These are phyloP conservation scores for Dioscorea cayenensis DNA, from an alignment of 116 monocot genomes.

Conservation along the genomic window DNA sequence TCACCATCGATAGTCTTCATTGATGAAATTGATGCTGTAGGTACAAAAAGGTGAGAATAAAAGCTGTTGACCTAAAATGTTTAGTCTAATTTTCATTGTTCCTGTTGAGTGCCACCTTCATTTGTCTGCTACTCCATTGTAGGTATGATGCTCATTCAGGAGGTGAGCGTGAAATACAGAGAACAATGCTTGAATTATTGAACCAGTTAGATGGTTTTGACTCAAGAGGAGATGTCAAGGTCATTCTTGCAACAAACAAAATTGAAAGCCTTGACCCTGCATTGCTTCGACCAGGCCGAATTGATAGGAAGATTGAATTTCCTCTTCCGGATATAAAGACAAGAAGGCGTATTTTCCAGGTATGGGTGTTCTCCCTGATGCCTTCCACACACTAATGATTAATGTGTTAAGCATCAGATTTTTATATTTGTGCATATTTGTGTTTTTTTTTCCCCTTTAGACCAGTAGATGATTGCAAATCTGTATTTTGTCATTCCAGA, in stretches of 20 bases:
- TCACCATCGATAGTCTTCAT: constrained; percentile 98
- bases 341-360: constrained; percentile 76
- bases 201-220: constrained; percentile 89
- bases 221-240: constrained; percentile 74
- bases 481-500: constrained; percentile 25
- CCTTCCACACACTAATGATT: neutral
- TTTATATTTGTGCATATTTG: neutral
- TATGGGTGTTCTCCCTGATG: neutral
- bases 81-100: neutral
- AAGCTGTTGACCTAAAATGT: neutral
- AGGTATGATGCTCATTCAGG: constrained; percentile 94
- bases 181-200: constrained; percentile 82
- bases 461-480: neutral
- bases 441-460: neutral
- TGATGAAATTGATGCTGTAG: constrained; percentile 89
- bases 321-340: constrained; percentile 88
- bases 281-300: constrained; percentile 74
- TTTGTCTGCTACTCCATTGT: neutral
- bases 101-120: neutral
- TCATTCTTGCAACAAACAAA: constrained; percentile 68
- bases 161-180: constrained; percentile 84
- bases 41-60: constrained; percentile 45
- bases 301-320: constrained; percentile 78
- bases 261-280: constrained; percentile 87
- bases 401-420: neutral